These are phyloP conservation scores for Candida neerlandica DNA, from an alignment of 1,139 yeast genomes.

Conservation along the genomic window DNA sequence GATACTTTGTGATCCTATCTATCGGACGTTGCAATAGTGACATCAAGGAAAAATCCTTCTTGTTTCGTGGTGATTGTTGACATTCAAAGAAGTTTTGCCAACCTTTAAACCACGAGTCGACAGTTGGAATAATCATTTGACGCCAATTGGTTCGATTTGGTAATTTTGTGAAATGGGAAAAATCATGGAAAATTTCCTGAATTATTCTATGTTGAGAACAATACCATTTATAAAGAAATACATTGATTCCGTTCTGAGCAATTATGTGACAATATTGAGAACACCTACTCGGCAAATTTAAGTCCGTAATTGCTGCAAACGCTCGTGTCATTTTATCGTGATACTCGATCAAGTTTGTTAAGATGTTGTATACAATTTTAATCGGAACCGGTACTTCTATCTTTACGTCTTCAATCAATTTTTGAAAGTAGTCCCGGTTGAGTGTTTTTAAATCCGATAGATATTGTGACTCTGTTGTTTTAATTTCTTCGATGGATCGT, in stretches of 20 bases:
- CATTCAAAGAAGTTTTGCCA: slow-evolving; percentile 46
- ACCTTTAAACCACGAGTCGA: slow-evolving; percentile 26
- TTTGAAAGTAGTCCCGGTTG: slow-evolving; percentile 37
- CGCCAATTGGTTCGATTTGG: background rate
- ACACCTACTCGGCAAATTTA: background rate
- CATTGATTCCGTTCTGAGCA: slow-evolving; percentile 11
- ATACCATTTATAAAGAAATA: slow-evolving; percentile 15
- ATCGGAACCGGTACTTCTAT: slow-evolving; percentile 31
- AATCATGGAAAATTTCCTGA: slow-evolving; percentile 4
- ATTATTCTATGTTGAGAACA: slow-evolving; percentile 10
- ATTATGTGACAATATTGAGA: slow-evolving; percentile 4
- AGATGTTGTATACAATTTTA: slow-evolving; percentile 22
- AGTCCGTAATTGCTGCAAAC: slow-evolving; percentile 1
- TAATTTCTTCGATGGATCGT: slow-evolving; percentile 47
- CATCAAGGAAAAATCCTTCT: slow-evolving; percentile 45
- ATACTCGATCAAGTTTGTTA: slow-evolving; percentile 18
- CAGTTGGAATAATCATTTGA: background rate
- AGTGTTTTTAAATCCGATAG: slow-evolving; percentile 44
- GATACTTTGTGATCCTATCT: slow-evolving; percentile 53
- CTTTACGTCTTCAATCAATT: slow-evolving; percentile 24
- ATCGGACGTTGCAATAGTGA: slow-evolving; percentile 60
- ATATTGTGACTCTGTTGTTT: slow-evolving; percentile 50
- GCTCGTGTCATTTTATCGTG: slow-evolving; percentile 1
- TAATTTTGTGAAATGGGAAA: background rate
- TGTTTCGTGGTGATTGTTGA: slow-evolving; percentile 35